Evolutionary conservation across 2,329 filamentous ascomycete genomes (phyloP).

Genomic region (Epichloe brachyelytri): DNA sequence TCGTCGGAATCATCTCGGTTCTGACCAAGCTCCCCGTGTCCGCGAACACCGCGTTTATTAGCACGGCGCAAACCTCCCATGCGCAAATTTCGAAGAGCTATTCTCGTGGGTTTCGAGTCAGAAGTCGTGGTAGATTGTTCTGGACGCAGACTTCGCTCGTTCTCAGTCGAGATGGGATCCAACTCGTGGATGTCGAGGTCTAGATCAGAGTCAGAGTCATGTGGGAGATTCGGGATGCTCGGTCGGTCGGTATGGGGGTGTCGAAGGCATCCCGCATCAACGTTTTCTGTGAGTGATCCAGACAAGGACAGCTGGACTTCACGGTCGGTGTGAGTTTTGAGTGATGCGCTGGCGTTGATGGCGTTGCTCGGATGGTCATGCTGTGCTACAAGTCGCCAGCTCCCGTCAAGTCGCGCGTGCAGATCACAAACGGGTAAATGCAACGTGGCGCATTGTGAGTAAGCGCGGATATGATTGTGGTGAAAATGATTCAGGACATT

Average conservation of each 20-base stretch:
- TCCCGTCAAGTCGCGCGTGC: not conserved
- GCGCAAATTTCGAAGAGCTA: conserved; percentile 59
- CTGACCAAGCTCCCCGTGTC: conserved; percentile 48
- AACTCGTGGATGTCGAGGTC: conserved; percentile 74
- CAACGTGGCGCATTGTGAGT: conserved; percentile 7
- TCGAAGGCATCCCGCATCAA: conserved; percentile 42
- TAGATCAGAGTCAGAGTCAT: conserved; percentile 59
- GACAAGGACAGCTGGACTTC: conserved; percentile 5
- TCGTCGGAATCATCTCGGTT: conserved; percentile 46
- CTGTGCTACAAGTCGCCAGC: conserved; percentile 6
- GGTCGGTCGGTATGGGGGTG: conserved; percentile 37
- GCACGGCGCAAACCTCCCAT: conserved; percentile 50
- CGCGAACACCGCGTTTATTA: conserved; percentile 38
- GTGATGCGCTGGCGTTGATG: conserved; percentile 7
- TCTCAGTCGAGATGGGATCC: conserved; percentile 43
- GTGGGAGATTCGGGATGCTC: conserved; percentile 51
- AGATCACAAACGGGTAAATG: conserved; percentile 4
- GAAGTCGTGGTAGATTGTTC: conserved; percentile 22
- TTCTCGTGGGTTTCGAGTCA: conserved; percentile 41
- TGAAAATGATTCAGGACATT: not conserved
- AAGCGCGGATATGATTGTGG: too few relatives aligned
- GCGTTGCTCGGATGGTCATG: conserved; percentile 9
- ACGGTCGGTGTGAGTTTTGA: conserved; percentile 8
- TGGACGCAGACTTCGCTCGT: conserved; percentile 18
- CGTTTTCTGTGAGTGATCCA: not conserved